A percentile compares a stretch with the other conserved stretches of the same genome.
Evolutionary conservation across 176 grass and related monocot species (phyloP).

Genomic region (Musa troglodytarum): DNA sequence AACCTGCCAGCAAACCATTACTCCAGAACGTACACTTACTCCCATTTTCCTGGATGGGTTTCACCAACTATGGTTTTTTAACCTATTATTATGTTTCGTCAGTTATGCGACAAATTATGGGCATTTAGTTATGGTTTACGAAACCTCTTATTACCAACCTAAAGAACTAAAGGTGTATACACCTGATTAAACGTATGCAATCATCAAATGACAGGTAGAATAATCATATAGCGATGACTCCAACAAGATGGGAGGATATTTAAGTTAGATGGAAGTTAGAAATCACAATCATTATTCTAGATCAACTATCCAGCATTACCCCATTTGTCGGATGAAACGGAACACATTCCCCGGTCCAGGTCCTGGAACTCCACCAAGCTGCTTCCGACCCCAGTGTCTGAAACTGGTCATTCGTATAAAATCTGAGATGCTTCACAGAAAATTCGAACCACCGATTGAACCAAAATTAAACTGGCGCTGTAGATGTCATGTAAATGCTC

Average conservation of each 20-base stretch:
- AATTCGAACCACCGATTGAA: neutral
- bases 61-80: too few relatives aligned
- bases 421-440: neutral
- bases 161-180: neutral
- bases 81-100: too few relatives aligned
- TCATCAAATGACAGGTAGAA: neutral
- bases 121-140: too few relatives aligned
- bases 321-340: conserved; percentile 33
- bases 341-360: conserved; percentile 16
- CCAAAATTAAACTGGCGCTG: neutral
- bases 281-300: too few relatives aligned
- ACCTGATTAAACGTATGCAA: neutral
- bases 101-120: too few relatives aligned
- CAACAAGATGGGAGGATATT: too few relatives aligned
- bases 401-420: conserved; percentile 32
- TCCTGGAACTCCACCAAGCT: conserved; percentile 61
- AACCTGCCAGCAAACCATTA: too few relatives aligned
- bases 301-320: conserved; percentile 19
- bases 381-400: conserved; percentile 58
- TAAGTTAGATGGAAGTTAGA: too few relatives aligned
- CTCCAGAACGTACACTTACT: too few relatives aligned
- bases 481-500: neutral
- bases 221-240: too few relatives aligned
- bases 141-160: too few relatives aligned
- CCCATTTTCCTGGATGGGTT: too few relatives aligned